phyloP scores from a whole-genome alignment of 371 early-diverging fungal species.

The Choanephora cucurbitarum region DNA sequence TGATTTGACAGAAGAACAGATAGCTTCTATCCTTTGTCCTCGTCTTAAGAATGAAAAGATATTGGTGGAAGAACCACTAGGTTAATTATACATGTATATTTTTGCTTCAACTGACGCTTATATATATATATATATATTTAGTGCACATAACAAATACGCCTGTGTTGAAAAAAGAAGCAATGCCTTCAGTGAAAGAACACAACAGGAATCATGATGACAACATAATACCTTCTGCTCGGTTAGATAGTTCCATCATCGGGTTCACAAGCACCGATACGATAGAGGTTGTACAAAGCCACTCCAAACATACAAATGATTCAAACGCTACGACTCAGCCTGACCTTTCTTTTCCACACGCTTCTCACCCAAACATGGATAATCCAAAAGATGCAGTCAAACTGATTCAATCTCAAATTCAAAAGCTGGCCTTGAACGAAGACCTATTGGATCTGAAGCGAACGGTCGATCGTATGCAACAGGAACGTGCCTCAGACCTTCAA shows the following conservation, averaged over 20 bases:
- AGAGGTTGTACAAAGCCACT: neutral
- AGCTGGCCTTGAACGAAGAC: conserved; percentile 19
- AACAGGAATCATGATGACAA: conserved; percentile 17
- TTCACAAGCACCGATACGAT: neutral
- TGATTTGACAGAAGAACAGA: conserved; percentile 18
- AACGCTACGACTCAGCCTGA: neutral
- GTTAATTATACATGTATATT: no score
- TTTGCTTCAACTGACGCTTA: no score
- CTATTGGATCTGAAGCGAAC: conserved; percentile 18
- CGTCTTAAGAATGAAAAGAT: neutral
- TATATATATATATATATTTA: no score
- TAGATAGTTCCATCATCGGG: neutral
- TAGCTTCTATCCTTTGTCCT: conserved; percentile 13
- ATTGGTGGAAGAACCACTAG: no score
- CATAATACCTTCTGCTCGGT: conserved; percentile 15
- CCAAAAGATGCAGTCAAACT: neutral
- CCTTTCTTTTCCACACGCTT: neutral
- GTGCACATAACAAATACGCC: no score
- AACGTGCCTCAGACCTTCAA: conserved; percentile 12
- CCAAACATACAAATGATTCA: neutral
- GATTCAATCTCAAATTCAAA: conserved; percentile 12
- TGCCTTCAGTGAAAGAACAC: no score
- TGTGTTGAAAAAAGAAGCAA: no score
- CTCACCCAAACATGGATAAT: neutral
- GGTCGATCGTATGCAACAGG: conserved; percentile 17